A percentile compares a stretch with the other conserved stretches of the same genome.
Evolutionary conservation across 257 asterid species (phyloP).

Genomic region (Solanum sejunctum): DNA sequence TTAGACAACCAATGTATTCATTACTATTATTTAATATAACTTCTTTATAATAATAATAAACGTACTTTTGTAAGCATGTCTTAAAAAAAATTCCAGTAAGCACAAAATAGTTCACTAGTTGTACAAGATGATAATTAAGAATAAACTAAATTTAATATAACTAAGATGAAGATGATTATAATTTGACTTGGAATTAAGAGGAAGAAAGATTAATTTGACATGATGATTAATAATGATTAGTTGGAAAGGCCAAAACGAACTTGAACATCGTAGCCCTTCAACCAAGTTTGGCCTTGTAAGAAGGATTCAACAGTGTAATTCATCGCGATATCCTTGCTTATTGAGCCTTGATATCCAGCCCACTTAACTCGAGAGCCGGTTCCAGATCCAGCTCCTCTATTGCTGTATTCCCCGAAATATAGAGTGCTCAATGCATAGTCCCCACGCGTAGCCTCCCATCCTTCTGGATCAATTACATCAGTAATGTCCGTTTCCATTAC

Average conservation of each 20-base stretch:
- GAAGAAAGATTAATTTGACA: neutral
- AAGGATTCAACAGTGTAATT: conserved; percentile 47
- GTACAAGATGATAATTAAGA: neutral
- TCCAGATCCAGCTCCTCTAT: conserved; percentile 51
- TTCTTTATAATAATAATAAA: neutral
- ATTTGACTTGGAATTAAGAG: neutral
- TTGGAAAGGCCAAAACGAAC: conserved; percentile 46
- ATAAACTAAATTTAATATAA: neutral
- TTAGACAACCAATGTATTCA: neutral
- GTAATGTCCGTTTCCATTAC: conserved; percentile 70
- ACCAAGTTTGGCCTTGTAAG: conserved; percentile 54
- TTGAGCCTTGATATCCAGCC: conserved; percentile 32
- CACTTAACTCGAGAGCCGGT: conserved; percentile 45
- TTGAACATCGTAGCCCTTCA: conserved; percentile 17
- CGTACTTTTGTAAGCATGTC: neutral
- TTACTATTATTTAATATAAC: neutral
- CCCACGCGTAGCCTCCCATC: conserved; percentile 58
- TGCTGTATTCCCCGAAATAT: conserved; percentile 47
- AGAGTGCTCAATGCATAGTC: conserved; percentile 46
- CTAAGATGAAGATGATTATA: neutral
- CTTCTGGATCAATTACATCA: conserved; percentile 46
- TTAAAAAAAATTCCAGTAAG: neutral
- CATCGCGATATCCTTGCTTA: conserved; percentile 42
- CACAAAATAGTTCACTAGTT: neutral
- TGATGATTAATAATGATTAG: conserved; percentile 1